These are phyloP conservation scores for Chytridium lagenaria DNA, from an alignment of 371 early-diverging fungal genomes.

Conservation along the genomic window DNA sequence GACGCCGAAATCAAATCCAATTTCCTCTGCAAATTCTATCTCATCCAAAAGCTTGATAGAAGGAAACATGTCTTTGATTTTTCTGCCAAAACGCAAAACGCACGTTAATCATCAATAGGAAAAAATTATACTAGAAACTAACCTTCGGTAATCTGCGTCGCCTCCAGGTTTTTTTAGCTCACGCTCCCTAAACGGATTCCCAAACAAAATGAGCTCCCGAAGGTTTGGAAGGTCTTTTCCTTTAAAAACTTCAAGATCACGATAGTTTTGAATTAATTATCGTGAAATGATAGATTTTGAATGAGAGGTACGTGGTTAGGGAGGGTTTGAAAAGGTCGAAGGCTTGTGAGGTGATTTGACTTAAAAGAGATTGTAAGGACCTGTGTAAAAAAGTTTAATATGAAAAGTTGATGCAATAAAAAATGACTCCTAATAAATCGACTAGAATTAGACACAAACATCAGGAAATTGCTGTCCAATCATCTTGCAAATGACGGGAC, in stretches of 20 bases:
- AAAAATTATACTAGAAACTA: neutral
- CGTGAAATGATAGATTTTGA: constrained; percentile 62
- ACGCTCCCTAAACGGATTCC: constrained; percentile 60
- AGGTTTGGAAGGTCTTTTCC: constrained; percentile 58
- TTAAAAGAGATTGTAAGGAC: constrained; percentile 60
- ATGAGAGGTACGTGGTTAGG: constrained; percentile 60
- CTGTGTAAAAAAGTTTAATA: constrained; percentile 28
- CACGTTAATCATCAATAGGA: neutral
- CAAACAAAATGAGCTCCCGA: constrained; percentile 58
- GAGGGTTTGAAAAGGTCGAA: constrained; percentile 61
- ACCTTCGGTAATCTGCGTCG: constrained; percentile 51
- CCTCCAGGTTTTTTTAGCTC: constrained; percentile 59
- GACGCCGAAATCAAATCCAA: constrained; percentile 29
- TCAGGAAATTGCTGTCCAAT: constrained; percentile 65
- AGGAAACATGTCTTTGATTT: constrained; percentile 60
- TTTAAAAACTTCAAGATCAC: constrained; percentile 58
- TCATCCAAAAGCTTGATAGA: constrained; percentile 59
- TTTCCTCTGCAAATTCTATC: constrained; percentile 31
- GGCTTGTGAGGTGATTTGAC: constrained; percentile 55
- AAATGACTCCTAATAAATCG: neutral
- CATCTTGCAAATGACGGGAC: constrained; percentile 69
- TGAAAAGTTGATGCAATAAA: neutral
- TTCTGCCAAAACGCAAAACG: constrained; percentile 24
- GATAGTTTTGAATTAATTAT: constrained; percentile 58
- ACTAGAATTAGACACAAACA: constrained; percentile 28